phyloP scores from a whole-genome alignment of 345 rosid species.

The Citrus glauca region DNA sequence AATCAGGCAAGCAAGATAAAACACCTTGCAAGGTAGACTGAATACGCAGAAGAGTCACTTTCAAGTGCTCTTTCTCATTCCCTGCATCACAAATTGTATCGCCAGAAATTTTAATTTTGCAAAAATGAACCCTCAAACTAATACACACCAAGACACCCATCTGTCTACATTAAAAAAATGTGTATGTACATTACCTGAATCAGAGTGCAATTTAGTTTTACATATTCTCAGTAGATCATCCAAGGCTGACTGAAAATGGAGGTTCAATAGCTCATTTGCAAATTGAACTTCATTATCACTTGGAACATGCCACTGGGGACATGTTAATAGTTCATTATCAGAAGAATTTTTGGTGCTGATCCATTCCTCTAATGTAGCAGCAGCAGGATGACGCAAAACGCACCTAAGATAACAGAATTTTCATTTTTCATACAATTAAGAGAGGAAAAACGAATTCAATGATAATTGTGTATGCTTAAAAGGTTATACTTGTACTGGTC shows the following conservation, averaged over 20 bases:
- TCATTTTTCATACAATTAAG: constrained; percentile 7
- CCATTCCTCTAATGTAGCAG: constrained; percentile 84
- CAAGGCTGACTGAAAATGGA: constrained; percentile 84
- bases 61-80: constrained; percentile 91
- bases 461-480: neutral
- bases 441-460: neutral
- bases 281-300: constrained; percentile 79
- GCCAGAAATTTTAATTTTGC: constrained; percentile 16
- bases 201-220: constrained; percentile 71
- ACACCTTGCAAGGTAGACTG: constrained; percentile 96
- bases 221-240: constrained; percentile 84
- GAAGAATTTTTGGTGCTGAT: constrained; percentile 79
- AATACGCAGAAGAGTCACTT: constrained; percentile 96
- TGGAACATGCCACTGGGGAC: constrained; percentile 91
- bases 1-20: constrained; percentile 98
- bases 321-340: constrained; percentile 38
- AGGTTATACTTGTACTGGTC: constrained; percentile 79
- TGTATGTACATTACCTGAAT: constrained; percentile 54
- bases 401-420: constrained; percentile 50
- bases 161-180: neutral
- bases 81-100: constrained; percentile 52
- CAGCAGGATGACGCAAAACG: constrained; percentile 70
- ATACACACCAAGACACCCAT: neutral
- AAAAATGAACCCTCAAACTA: constrained; percentile 7
- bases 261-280: constrained; percentile 88